A percentile compares a stretch with the other conserved stretches of the same genome.
Conservation (phyloP, 192 early-diverging fungal genomes). For the Coemansia furcata region DNA sequence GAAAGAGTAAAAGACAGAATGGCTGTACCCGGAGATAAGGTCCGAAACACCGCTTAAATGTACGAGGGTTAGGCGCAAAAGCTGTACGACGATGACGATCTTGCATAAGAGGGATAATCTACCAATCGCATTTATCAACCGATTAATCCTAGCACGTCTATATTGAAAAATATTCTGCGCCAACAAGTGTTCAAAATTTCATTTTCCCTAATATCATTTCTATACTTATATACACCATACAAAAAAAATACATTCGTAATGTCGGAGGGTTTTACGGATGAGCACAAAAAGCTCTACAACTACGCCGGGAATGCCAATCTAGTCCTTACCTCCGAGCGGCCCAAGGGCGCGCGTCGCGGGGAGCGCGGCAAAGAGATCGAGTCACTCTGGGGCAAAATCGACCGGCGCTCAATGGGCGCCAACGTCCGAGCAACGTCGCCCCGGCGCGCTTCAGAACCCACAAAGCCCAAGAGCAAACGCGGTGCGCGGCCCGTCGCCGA, state of each 20-base stretch:
- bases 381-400: slow-evolving; percentile 83
- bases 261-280: slow-evolving; percentile 45
- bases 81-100: not conserved
- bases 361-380: slow-evolving; percentile 97
- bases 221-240: not conserved
- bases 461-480: slow-evolving; percentile 51
- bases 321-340: slow-evolving; percentile 89
- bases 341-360: slow-evolving; percentile 73
- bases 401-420: slow-evolving; percentile 82
- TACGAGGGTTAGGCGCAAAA: no score
- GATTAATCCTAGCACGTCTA: not conserved
- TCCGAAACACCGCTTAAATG: slow-evolving; percentile 1
- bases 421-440: slow-evolving; percentile 64
- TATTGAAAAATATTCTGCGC: no score
- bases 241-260: slow-evolving; percentile 12
- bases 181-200: not conserved
- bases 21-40: no score
- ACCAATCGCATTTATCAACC: not conserved
- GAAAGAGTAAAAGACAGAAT: not conserved
- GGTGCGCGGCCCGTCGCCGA: slow-evolving; percentile 58
- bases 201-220: not conserved
- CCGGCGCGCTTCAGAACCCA: slow-evolving; percentile 56
- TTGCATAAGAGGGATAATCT: no score
- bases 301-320: slow-evolving; percentile 94
- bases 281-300: slow-evolving; percentile 62